Evolutionary conservation across 2,329 filamentous ascomycete genomes (phyloP), one percentile per base, ranked within the genome.

Genomic region (Aspergillus pseudonomiae): DNA sequence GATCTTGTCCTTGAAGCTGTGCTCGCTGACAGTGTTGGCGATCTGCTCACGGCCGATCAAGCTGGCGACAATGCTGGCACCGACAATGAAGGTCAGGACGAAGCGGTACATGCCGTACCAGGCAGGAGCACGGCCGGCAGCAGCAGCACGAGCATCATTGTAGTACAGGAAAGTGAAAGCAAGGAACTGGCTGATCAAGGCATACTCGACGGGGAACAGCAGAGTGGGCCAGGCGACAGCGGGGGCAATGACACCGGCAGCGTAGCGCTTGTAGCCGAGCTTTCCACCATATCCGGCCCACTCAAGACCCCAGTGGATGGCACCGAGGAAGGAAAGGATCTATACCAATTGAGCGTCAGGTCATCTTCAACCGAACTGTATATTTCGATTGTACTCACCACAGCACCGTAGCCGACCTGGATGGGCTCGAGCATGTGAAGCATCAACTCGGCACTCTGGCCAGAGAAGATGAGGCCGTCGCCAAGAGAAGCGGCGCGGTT

Each of bases 91-190:
- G 2, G 94, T 97, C 70, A 97, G 84, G 10, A 96, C 89, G 78
- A 97, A 97, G 39, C 94, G 92, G 82, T 97, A 97, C 57, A 89
- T 91, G 64, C 84, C 86, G 77, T 97, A 97, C 94, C 94, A 97
- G 43, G 83, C 75, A 28, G 94, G 94, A 3, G 90, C 89, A 89
- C 91, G 95, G 68, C 93, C 94, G 46, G 84, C 83, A 58, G 85
- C 84, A 10, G 90, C 86, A 16, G 92, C 92, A 32, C 89, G 86
- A 9, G 90, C 84, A 75, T 97, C 94, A 64, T 89, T 89, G 76
- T 94, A 94, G 83, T 97, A 97, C 64, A 97, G 85, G 70, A 88
- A 88, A 62, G 89, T 90, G 78, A 97, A 97, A 43, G 92, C 90
- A 60, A 90, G 78, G 81, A 97, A 97, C 76, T 97, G 94, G 3